These are phyloP conservation scores for Heterobasidion occidentale DNA, from an alignment of 1,284 basidiomycete species.

Conservation along the genomic window DNA sequence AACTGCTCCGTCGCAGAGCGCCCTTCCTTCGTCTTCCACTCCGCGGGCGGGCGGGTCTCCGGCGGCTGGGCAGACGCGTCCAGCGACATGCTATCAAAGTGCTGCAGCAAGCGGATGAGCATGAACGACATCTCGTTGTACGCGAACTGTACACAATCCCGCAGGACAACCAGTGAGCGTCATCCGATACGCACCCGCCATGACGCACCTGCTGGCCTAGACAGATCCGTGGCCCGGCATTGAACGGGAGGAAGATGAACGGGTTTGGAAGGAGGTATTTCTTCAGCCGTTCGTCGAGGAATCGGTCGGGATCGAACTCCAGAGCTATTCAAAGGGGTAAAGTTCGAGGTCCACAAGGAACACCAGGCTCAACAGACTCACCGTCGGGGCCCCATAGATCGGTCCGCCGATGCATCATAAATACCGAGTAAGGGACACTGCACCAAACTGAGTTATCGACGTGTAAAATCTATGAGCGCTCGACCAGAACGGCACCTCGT, in stretches of 20 bases:
- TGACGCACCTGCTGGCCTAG: constrained; percentile 14
- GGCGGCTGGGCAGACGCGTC: constrained; percentile 19
- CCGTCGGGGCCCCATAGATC: constrained; percentile 1
- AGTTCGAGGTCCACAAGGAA: background rate
- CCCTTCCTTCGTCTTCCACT: constrained; percentile 17
- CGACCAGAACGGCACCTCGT: background rate
- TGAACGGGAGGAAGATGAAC: constrained; percentile 24
- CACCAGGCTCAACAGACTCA: background rate
- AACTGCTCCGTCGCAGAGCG: constrained; percentile 21
- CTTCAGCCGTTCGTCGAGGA: constrained; percentile 18
- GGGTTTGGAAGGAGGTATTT: constrained; percentile 19
- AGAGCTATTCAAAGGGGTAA: constrained; percentile 4
- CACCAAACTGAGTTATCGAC: background rate
- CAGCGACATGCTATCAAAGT: constrained; percentile 23
- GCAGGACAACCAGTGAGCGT: background rate
- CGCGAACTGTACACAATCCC: constrained; percentile 22
- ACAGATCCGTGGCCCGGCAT: constrained; percentile 22
- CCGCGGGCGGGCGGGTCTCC: constrained; percentile 18
- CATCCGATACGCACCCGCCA: background rate
- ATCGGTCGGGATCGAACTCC: constrained; percentile 26
- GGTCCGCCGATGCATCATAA: background rate
- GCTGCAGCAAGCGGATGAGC: constrained; percentile 30
- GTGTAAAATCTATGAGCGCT: background rate
- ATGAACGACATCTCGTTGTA: constrained; percentile 32
- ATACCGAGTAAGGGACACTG: background rate